Conservation (phyloP, 2,329 filamentous ascomycete genomes). For the Trichoderma guizhouense region DNA sequence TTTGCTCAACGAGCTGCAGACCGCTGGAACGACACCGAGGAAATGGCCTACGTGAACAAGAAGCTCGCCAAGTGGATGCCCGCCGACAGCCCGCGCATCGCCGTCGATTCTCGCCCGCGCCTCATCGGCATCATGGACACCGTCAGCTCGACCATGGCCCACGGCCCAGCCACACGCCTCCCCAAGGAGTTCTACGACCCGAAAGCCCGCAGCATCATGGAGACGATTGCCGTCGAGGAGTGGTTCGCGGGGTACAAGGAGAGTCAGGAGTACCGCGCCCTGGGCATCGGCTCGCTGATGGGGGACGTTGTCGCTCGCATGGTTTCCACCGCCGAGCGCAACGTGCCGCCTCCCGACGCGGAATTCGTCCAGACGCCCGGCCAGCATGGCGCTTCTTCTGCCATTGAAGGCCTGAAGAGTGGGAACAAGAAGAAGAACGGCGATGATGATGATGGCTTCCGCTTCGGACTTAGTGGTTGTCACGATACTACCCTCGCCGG, state of each 20-base stretch:
- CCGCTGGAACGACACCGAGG: slow-evolving; percentile 70
- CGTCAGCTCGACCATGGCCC: slow-evolving; percentile 82
- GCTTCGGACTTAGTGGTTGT: slow-evolving; percentile 78
- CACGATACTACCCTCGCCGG: slow-evolving; percentile 91
- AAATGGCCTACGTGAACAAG: slow-evolving; percentile 80
- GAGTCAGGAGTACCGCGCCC: slow-evolving; percentile 77
- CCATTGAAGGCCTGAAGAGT: background rate
- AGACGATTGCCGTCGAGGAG: slow-evolving; percentile 79
- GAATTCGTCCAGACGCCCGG: slow-evolving; percentile 40
- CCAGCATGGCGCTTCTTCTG: slow-evolving; percentile 19
- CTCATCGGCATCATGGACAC: slow-evolving; percentile 93
- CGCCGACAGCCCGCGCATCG: slow-evolving; percentile 60
- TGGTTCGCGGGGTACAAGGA: slow-evolving; percentile 90
- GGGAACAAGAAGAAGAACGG: slow-evolving; percentile 16
- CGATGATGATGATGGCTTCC: slow-evolving; percentile 43
- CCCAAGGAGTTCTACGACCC: slow-evolving; percentile 85
- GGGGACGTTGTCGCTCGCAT: slow-evolving; percentile 79
- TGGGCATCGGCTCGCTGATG: slow-evolving; percentile 82
- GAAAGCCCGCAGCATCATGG: slow-evolving; percentile 64
- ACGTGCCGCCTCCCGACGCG: slow-evolving; percentile 45
- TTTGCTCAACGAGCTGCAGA: slow-evolving; percentile 70
- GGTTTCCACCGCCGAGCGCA: slow-evolving; percentile 58
- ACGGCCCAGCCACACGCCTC: slow-evolving; percentile 68
- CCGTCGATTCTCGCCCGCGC: slow-evolving; percentile 79
- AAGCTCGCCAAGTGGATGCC: slow-evolving; percentile 86